Base-by-base conservation (phyloP, 306 rosid species). In the Medicago arabica region DNA sequence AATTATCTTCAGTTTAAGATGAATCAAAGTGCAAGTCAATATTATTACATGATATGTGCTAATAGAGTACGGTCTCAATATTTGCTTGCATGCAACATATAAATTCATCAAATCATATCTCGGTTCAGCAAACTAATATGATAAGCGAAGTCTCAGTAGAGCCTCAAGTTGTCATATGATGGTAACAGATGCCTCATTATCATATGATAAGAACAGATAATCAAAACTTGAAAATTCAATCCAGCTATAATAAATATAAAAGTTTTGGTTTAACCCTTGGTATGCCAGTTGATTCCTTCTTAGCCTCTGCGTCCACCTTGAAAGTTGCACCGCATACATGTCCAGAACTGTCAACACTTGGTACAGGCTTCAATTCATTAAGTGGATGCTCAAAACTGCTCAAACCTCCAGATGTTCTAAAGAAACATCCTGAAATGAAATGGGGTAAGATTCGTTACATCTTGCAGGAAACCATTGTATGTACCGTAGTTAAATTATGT, bases 271-370 rank as follows among this genome's bases (percentile, higher is more conserved):
- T 66, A 47, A 95, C 98, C 84, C 99, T 88, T 0, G 99, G 97
- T 89, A 95, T 95, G 79, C 99, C 97, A 50, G 84, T 59, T 18
- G 71, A 13, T 78, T 92, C 99, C 88, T 92, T 95, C 72, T 89
- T 87, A 38, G 85, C 70, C 4, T 86, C 88, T 1, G 82, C 88
- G 72, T 95, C 98, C 69, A 95, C 99, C 71, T 87, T 82, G 88
- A 95, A 95, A 80, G 72, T 92, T 17, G 93, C 89, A 83, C 99
- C 99, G n/a, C 93, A 92, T 62, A 92, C 75, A 44, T 95, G 67
- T 63, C 99, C 99, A 0, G 96, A 89, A 81, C 98, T 92, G 85
- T 92, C 99, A 81, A 90, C 92, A 87, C 98, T 87, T 38, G 99
- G 99, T 71, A 95, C 86, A 9, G 98, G 83, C 92, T 89, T 95